Conservation (phyloP, 1,284 basidiomycete genomes). For the Sphagnurus paluster region DNA sequence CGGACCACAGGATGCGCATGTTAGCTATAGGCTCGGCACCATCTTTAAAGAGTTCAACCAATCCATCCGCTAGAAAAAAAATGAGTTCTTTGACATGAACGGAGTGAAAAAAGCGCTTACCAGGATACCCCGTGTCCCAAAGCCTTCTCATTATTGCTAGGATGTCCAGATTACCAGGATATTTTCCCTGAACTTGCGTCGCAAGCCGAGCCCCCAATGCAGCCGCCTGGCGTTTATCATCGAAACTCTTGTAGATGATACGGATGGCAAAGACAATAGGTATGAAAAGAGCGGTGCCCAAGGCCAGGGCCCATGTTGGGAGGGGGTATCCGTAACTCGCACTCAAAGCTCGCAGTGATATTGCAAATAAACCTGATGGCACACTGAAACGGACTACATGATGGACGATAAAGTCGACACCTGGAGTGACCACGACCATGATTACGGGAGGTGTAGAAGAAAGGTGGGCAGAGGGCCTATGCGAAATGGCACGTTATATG, state of each 20-base stretch:
- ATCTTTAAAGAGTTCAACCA: slow-evolving; percentile 9
- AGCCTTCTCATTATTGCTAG: slow-evolving; percentile 14
- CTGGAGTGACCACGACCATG: slow-evolving; percentile 20
- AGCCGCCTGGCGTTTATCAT: slow-evolving; percentile 21
- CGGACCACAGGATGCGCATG: slow-evolving; percentile 30
- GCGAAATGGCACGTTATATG: neutral
- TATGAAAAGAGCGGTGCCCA: slow-evolving; percentile 14
- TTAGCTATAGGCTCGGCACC: slow-evolving; percentile 20
- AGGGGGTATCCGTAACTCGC: slow-evolving; percentile 11
- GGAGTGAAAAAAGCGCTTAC: slow-evolving; percentile 15
- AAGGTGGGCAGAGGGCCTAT: neutral
- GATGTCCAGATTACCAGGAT: slow-evolving; percentile 24
- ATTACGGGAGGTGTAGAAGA: neutral
- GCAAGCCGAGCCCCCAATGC: slow-evolving; percentile 24
- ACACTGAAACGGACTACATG: slow-evolving; percentile 11
- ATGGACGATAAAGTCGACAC: slow-evolving; percentile 19
- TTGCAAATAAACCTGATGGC: slow-evolving; percentile 9
- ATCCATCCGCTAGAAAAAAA: slow-evolving; percentile 17
- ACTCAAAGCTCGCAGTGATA: slow-evolving; percentile 13
- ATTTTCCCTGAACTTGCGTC: slow-evolving; percentile 20
- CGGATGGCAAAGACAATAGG: slow-evolving; percentile 16
- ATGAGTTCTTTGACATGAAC: neutral
- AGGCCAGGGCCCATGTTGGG: slow-evolving; percentile 20
- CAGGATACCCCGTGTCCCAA: slow-evolving; percentile 26
- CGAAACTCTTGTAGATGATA: slow-evolving; percentile 18